phyloP scores from a whole-genome alignment of 106 monocot species.

The Allium sativum region DNA sequence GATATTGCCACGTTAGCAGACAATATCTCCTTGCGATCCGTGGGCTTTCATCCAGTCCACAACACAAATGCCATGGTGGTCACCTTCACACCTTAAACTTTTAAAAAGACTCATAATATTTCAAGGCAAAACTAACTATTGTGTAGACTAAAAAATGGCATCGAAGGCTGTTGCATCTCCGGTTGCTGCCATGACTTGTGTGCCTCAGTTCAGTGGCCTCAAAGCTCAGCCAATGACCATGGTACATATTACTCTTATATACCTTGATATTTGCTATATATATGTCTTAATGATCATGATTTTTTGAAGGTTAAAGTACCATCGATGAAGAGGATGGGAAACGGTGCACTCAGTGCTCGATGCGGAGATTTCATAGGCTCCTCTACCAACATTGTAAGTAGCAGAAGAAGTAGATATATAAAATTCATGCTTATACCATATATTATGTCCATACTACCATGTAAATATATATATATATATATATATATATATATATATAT shows the following conservation, averaged over 20 bases:
- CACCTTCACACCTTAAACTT: neutral
- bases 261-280: neutral
- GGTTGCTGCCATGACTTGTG: constrained; percentile 29
- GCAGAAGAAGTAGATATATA: too few relatives aligned
- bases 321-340: constrained; percentile 11
- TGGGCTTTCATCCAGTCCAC: constrained; percentile 24
- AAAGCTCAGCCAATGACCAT: constrained; percentile 33
- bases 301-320: constrained; percentile 40
- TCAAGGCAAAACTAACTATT: neutral
- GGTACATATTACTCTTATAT: constrained; percentile 6
- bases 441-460: too few relatives aligned
- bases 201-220: constrained; percentile 75
- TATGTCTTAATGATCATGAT: neutral
- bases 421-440: too few relatives aligned
- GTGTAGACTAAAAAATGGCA: constrained; percentile 34
- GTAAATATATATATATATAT: too few relatives aligned
- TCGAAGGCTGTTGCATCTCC: constrained; percentile 35
- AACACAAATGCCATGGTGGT: constrained; percentile 4
- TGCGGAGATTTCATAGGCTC: constrained; percentile 82
- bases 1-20: constrained; percentile 39
- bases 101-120: neutral
- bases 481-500: too few relatives aligned
- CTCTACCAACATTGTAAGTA: constrained; percentile 69
- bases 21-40: constrained; percentile 44
- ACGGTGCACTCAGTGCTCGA: constrained; percentile 58